Evolutionary conservation across 2,329 filamentous ascomycete genomes (phyloP).

Genomic region (Hirsutella thompsonii): DNA sequence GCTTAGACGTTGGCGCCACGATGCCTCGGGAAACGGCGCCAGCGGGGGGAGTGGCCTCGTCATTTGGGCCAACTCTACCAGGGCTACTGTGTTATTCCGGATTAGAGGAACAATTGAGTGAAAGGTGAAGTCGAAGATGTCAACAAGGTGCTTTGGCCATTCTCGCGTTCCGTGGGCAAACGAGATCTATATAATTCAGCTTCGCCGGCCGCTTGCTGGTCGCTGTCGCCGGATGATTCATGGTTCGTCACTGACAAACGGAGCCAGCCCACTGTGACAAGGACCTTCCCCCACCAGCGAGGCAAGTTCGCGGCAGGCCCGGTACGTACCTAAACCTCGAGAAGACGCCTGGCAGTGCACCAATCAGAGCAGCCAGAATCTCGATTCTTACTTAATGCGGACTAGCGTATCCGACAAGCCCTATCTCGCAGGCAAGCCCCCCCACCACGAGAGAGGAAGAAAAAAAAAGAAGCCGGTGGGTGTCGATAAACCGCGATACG

Average conservation of each 20-base stretch:
- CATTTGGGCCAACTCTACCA: neutral
- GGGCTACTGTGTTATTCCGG: neutral
- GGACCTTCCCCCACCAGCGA: neutral
- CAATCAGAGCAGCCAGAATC: constrained; percentile 5
- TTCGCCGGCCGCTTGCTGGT: neutral
- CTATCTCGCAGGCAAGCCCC: constrained; percentile 5
- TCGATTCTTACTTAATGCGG: constrained; percentile 1
- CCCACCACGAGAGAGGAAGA: constrained; percentile 8
- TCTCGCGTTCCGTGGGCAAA: too few species aligned
- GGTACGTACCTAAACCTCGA: constrained; percentile 5
- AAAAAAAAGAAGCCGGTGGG: neutral
- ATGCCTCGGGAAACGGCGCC: constrained; percentile 61
- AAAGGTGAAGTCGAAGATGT: neutral
- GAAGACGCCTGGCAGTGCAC: neutral
- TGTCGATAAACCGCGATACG: neutral
- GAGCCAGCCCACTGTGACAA: neutral
- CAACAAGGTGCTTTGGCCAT: neutral
- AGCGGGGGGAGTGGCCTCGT: constrained; percentile 47
- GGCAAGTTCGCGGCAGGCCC: neutral
- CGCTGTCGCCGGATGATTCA: constrained; percentile 9
- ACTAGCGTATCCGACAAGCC: constrained; percentile 11
- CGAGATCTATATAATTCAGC: too few species aligned
- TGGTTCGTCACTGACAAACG: neutral
- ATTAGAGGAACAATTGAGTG: neutral
- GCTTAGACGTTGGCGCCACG: constrained; percentile 53